Base-by-base conservation (phyloP, 257 asterid species). In the Anisodus tanguticus region DNA sequence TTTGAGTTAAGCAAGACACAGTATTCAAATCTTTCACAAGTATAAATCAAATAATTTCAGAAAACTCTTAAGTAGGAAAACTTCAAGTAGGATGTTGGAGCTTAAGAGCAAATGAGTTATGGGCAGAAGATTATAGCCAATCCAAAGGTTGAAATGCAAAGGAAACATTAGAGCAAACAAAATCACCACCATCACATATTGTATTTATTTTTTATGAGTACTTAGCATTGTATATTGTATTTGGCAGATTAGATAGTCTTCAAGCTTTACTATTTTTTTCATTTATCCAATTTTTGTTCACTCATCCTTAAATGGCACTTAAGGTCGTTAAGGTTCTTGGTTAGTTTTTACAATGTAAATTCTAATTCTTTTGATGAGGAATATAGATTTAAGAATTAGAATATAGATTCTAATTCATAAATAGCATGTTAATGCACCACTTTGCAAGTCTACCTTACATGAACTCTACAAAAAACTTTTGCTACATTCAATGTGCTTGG, bases 221-320 rank as follows among this genome's bases (percentile, higher is more conserved):
- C 35, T 31, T 31, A 76, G 64, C 64, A 76, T 8, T 53, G 63
- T 53, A 0, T 76, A 31, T 13, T 76, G 63, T 77, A 77, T 53
- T 77, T 77, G 26, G 49, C 49, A 77, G 82, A 51, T 51, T 51
- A 76, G 45, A 77, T 53, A 77, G 82, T 77, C 82, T 53, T 15
- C 64, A 77, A 77, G 82, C 31, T 11, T 51, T 51, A 26, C 47
- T 31, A 11, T 51, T 76, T 64, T 22, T 51, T 1, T 9, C 63
- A 22, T 26, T 26, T 74, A 45, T 68, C 53, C 39, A 68, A 7
- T 37, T 39, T 39, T 68, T 3, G 31, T 68, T 68, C 13, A 15
- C 51, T 68, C 77, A 68, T 39, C 49, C 51, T 43, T 41, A 68
- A 66, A 15, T 69, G 31, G 4, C 31, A 69, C 11, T 69, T 41